Conservation (phyloP, 169 alveolate species). For the Cryptosporidium sp. region DNA sequence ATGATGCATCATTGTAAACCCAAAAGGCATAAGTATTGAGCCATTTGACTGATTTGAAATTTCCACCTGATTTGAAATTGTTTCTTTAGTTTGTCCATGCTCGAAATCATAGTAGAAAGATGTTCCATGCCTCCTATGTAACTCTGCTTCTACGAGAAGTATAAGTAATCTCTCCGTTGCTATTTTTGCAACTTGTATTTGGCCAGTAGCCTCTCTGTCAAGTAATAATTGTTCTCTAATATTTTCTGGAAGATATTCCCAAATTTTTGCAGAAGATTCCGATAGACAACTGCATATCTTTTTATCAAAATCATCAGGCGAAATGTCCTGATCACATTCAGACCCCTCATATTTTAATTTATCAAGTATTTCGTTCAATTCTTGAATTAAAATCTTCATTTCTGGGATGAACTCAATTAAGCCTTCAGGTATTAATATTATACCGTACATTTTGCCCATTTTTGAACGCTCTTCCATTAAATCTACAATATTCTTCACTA, state of each 20-base stretch:
- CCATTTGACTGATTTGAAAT: conserved; percentile 37
- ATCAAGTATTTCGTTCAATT: conserved; percentile 92
- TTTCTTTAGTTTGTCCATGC: conserved; percentile 65
- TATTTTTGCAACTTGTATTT: conserved; percentile 98
- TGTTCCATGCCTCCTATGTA: conserved; percentile 74
- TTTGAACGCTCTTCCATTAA: conserved; percentile 90
- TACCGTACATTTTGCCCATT: conserved; percentile 94
- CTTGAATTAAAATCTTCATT: conserved; percentile 90
- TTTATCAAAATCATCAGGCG: conserved; percentile 52
- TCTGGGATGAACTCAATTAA: conserved; percentile 96
- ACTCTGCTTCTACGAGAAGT: conserved; percentile 89
- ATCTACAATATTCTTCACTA: conserved; percentile 90
- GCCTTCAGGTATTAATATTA: conserved; percentile 97
- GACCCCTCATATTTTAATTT: conserved; percentile 19
- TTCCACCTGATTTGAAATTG: conserved; percentile 26
- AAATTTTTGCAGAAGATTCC: conserved; percentile 78
- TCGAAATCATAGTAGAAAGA: conserved; percentile 60
- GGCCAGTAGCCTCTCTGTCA: conserved; percentile 99
- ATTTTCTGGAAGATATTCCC: conserved; percentile 91
- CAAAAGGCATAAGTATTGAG: conserved; percentile 45
- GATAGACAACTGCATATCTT: conserved; percentile 41
- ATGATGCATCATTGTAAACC: conserved; percentile 86
- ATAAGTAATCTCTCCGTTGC: conserved; percentile 97
- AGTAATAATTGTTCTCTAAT: conserved; percentile 94
- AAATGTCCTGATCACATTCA: not conserved